Conservation (phyloP, 2,329 filamentous ascomycete genomes). For the Pochonia chlamydosporia region DNA sequence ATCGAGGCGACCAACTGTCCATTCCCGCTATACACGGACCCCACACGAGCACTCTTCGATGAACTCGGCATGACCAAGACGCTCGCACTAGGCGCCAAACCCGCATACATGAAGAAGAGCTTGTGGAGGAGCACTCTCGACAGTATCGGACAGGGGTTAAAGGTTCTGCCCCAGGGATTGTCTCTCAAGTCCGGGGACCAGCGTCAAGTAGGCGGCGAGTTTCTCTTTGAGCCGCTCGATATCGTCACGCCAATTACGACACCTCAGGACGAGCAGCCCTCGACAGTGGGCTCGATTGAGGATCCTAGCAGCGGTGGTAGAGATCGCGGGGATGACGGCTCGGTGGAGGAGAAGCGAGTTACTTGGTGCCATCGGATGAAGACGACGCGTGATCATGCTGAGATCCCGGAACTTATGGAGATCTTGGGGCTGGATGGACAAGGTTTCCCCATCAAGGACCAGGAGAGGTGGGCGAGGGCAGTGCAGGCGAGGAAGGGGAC, state of each 20-base stretch:
- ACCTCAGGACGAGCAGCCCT: slow-evolving; percentile 30
- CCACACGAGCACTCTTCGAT: slow-evolving; percentile 58
- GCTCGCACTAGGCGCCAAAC: slow-evolving; percentile 50
- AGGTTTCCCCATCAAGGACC: slow-evolving; percentile 30
- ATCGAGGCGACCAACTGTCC: slow-evolving; percentile 54
- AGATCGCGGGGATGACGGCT: slow-evolving; percentile 20
- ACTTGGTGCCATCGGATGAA: slow-evolving; percentile 81
- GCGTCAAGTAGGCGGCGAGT: slow-evolving; percentile 70
- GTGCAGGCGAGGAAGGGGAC: slow-evolving; percentile 46
- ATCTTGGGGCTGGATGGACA: slow-evolving; percentile 51
- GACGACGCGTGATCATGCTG: slow-evolving; percentile 71
- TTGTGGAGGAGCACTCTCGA: slow-evolving; percentile 43
- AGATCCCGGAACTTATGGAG: slow-evolving; percentile 60
- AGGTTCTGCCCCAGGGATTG: slow-evolving; percentile 49
- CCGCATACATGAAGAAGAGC: slow-evolving; percentile 58
- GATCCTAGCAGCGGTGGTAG: slow-evolving; percentile 10
- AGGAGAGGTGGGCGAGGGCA: slow-evolving; percentile 41
- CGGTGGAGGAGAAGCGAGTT: slow-evolving; percentile 51
- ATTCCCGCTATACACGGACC: slow-evolving; percentile 75
- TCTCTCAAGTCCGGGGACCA: slow-evolving; percentile 59
- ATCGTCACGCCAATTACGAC: slow-evolving; percentile 39
- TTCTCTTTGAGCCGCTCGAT: slow-evolving; percentile 60
- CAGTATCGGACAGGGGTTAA: slow-evolving; percentile 55
- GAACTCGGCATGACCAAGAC: slow-evolving; percentile 64
- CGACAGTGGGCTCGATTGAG: slow-evolving; percentile 15